Percentiles rank a stretch among this genome's conserved stretches.
phyloP scores from a whole-genome alignment of 139 green algal genomes.

The Chlorella sp. region DNA sequence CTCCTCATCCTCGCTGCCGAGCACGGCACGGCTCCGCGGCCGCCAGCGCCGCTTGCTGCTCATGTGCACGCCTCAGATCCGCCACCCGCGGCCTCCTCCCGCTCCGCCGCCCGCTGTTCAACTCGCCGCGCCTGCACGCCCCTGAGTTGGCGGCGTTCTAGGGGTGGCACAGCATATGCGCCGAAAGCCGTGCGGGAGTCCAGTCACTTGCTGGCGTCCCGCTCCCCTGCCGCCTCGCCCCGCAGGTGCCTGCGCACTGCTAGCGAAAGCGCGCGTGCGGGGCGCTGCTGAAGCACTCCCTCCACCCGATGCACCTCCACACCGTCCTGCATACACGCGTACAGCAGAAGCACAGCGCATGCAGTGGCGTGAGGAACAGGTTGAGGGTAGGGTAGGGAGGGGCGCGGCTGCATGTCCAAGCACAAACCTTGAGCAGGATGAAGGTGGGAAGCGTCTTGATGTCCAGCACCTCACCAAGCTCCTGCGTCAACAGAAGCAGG shows the following conservation, averaged over 20 bases:
- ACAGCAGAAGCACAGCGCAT: no score
- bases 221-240: not conserved
- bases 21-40: no score
- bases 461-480: constrained; percentile 17
- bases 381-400: no score
- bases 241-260: constrained; percentile 25
- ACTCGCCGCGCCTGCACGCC: not conserved
- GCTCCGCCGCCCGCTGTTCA: no score
- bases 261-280: constrained; percentile 26
- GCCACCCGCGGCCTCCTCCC: no score
- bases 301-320: constrained; percentile 18
- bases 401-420: no score
- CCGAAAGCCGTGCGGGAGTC: not conserved
- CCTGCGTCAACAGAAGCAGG: constrained; percentile 10
- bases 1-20: constrained; percentile 2
- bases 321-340: no score
- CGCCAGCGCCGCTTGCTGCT: constrained; percentile 15
- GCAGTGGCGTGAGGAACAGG: no score
- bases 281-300: constrained; percentile 38
- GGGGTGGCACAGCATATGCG: not conserved
- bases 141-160: not conserved
- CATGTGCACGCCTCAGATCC: no score
- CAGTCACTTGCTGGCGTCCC: not conserved
- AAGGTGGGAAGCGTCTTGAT: constrained; percentile 37
- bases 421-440: no score